These are phyloP conservation scores for Neospora caninum DNA, from an alignment of 169 alveolate genomes.

Conservation along the genomic window DNA sequence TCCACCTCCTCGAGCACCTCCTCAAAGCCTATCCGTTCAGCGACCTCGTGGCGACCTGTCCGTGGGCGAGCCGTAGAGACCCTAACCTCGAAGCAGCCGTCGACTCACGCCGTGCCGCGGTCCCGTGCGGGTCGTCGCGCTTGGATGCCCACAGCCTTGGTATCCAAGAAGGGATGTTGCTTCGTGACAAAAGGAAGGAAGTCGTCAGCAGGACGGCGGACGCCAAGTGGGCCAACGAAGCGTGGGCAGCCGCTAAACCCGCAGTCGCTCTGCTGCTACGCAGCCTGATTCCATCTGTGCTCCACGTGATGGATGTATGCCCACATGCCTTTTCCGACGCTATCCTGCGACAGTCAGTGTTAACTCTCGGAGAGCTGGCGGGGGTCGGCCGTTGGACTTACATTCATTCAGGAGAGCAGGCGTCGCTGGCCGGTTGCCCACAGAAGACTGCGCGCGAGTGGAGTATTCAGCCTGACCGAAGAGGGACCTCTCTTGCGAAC, in stretches of 20 bases:
- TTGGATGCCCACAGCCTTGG: neutral
- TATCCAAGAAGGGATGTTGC: neutral
- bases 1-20: neutral
- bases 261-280: neutral
- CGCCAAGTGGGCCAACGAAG: neutral
- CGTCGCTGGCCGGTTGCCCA: too few relatives aligned
- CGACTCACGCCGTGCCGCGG: neutral
- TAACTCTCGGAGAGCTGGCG: neutral
- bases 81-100: neutral
- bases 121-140: neutral
- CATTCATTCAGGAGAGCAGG: too few relatives aligned
- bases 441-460: too few relatives aligned
- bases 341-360: neutral
- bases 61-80: neutral
- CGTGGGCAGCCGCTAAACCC: neutral
- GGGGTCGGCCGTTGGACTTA: neutral
- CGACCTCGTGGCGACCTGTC: neutral
- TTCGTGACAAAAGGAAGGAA: neutral
- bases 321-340: neutral
- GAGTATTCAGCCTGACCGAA: too few relatives aligned
- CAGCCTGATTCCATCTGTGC: neutral
- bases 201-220: neutral
- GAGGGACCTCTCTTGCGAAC: too few relatives aligned
- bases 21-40: neutral
- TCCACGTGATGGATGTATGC: neutral